A percentile compares a stretch with the other conserved stretches of the same genome.
phyloP scores from a whole-genome alignment of 345 rosid genomes.

The Trapa bicornis region DNA sequence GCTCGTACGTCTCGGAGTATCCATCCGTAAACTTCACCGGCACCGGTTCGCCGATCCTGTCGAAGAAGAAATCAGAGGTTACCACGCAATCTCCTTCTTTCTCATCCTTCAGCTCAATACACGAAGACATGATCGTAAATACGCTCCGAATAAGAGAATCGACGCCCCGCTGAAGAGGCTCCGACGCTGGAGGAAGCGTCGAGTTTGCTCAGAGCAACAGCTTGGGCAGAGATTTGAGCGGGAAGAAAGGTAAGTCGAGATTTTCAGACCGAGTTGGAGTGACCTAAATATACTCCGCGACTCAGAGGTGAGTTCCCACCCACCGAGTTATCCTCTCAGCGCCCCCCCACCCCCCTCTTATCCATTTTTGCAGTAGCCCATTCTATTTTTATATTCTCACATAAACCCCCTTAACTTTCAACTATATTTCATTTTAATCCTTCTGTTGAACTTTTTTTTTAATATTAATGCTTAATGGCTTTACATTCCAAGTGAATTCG shows the following conservation, averaged over 20 bases:
- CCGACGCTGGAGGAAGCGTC: background rate
- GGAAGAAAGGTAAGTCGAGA: conserved; percentile 4
- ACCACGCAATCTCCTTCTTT: conserved; percentile 46
- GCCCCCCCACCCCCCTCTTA: too few relatives aligned
- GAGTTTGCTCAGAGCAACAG: background rate
- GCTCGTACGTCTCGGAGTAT: conserved; percentile 25
- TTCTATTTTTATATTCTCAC: too few relatives aligned
- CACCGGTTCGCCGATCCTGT: conserved; percentile 53
- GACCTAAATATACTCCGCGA: background rate
- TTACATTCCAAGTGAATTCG: too few relatives aligned
- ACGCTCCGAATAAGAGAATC: background rate
- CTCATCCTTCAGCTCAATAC: conserved; percentile 32
- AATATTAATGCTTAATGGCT: too few relatives aligned
- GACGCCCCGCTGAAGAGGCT: background rate
- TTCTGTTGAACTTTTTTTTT: too few relatives aligned
- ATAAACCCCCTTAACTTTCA: too few relatives aligned
- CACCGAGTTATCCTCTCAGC: too few relatives aligned
- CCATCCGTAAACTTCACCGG: conserved; percentile 17
- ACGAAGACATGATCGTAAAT: background rate
- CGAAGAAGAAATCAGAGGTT: conserved; percentile 56
- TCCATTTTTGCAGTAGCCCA: too few relatives aligned
- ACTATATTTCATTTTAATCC: too few relatives aligned
- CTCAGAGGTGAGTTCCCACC: too few relatives aligned
- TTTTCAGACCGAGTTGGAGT: background rate
- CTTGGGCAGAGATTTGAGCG: conserved; percentile 11